phyloP scores from a whole-genome alignment of 2,329 filamentous ascomycete species.

The Sporothrix inflata region DNA sequence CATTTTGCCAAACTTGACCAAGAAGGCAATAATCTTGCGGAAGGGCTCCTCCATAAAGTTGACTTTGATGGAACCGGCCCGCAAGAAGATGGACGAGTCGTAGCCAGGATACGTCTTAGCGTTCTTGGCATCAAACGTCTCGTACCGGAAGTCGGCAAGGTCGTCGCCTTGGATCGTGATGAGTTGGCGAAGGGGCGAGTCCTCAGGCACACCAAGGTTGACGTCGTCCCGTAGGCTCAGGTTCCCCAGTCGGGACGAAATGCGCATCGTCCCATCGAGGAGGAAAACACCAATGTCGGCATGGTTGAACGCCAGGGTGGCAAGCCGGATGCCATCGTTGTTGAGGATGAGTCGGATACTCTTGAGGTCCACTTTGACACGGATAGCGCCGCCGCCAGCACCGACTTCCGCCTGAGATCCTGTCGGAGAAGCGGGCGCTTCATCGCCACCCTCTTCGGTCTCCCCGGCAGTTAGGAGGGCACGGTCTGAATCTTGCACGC shows the following conservation, averaged over 20 bases:
- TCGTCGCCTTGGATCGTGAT: conserved; percentile 96
- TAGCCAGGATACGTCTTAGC: conserved; percentile 83
- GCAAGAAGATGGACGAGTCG: conserved; percentile 85
- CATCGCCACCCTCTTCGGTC: conserved; percentile 34
- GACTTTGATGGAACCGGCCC: conserved; percentile 92
- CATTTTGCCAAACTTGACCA: conserved; percentile 99
- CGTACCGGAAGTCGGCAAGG: conserved; percentile 94
- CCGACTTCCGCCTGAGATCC: not conserved
- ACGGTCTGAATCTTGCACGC: not conserved
- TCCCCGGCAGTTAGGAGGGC: not conserved
- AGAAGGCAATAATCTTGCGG: conserved; percentile 95
- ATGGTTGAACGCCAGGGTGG: conserved; percentile 88
- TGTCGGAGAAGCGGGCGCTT: conserved; percentile 33
- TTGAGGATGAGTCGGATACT: conserved; percentile 94
- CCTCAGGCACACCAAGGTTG: conserved; percentile 81
- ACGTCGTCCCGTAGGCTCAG: conserved; percentile 90
- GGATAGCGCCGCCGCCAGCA: conserved; percentile 69
- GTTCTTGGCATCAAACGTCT: conserved; percentile 82
- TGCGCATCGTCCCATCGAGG: conserved; percentile 80
- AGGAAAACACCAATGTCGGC: conserved; percentile 91
- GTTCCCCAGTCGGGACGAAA: conserved; percentile 85
- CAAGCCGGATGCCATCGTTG: conserved; percentile 93
- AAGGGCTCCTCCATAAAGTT: conserved; percentile 98
- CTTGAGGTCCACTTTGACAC: conserved; percentile 91
- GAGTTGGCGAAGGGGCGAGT: conserved; percentile 80